Evolutionary conservation across 2,329 filamentous ascomycete species (phyloP), one percentile per base, ranked within the genome.

Genomic region (Penicillium sp.): DNA sequence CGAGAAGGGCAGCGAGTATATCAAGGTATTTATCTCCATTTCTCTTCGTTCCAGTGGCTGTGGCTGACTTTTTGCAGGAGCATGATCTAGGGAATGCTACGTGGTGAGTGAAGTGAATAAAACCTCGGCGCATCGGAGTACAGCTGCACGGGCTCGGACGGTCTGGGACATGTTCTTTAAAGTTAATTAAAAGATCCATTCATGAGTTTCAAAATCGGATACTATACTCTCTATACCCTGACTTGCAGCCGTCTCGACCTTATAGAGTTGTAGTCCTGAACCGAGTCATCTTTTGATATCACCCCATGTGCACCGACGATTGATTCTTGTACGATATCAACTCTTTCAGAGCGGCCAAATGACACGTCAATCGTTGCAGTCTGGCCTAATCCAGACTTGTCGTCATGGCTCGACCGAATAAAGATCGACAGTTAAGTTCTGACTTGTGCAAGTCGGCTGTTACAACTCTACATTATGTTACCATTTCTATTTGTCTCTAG

Each of bases 1-100:
- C 52, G 92, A 98, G 71, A 95, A 94, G 72, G 92, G 92, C 1
- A 74, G 80, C 14, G 90, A 96, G 54, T 96, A 96, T 69, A 76
- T 96, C 61, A 95, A 94, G 79, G 88, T 68, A 56, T 45, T 22
- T 6, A 6, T n/a, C 14, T 8, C 8, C 18, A 7, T 18, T 16
- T 27, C 1, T 6, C n/a, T 15, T 16, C 15, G 15, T 32, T 3
- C 20, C n/a, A n/a, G n/a, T n/a, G n/a, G n/a, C n/a, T n/a, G n/a
- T 35, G 23, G 35, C 35, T 53, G 41, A 53, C 39, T 22, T 30
- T 38, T 17, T 22, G 37, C 28, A 64, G 60, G 62, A 65, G 47
- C 62, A 65, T 39, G 61, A 64, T 42, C 46, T 65, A 22, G 62
- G 62, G 15, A 65, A 65, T 39, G 50, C 57, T 39, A 57, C 54